Conservation (phyloP, 1,284 basidiomycete genomes). For the Neotropicomus parvogracilis region DNA sequence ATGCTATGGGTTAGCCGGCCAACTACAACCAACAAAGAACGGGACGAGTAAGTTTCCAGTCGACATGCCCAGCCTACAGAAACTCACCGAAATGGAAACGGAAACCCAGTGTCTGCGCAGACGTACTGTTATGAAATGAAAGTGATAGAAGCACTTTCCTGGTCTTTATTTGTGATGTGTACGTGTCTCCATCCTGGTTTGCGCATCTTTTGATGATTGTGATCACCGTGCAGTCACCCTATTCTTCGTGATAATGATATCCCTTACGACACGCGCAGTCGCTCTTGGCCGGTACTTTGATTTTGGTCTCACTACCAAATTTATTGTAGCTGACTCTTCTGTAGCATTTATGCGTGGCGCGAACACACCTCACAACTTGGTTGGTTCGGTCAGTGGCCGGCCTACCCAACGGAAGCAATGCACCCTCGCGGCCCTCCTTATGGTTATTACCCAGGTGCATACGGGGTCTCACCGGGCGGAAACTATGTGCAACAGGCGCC, state of each 20-base stretch:
- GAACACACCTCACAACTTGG: constrained; percentile 50
- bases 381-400: constrained; percentile 52
- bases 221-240: constrained; percentile 36
- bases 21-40: constrained; percentile 48
- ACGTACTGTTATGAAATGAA: constrained; percentile 75
- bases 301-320: background rate
- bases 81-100: constrained; percentile 6
- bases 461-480: constrained; percentile 23
- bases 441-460: constrained; percentile 23
- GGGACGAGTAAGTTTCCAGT: constrained; percentile 46
- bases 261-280: constrained; percentile 43
- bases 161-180: constrained; percentile 64
- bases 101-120: constrained; percentile 47
- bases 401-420: constrained; percentile 32
- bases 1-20: constrained; percentile 52
- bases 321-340: constrained; percentile 3
- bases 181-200: constrained; percentile 38
- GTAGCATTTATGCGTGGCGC: constrained; percentile 41
- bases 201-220: constrained; percentile 38
- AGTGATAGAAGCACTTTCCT: constrained; percentile 72
- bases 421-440: constrained; percentile 19
- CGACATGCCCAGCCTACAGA: background rate
- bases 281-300: constrained; percentile 37
- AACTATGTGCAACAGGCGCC: constrained; percentile 45
- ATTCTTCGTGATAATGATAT: constrained; percentile 42